Conservation (phyloP, 768 basidiomycete genomes). For the Sutorius australiensis region DNA sequence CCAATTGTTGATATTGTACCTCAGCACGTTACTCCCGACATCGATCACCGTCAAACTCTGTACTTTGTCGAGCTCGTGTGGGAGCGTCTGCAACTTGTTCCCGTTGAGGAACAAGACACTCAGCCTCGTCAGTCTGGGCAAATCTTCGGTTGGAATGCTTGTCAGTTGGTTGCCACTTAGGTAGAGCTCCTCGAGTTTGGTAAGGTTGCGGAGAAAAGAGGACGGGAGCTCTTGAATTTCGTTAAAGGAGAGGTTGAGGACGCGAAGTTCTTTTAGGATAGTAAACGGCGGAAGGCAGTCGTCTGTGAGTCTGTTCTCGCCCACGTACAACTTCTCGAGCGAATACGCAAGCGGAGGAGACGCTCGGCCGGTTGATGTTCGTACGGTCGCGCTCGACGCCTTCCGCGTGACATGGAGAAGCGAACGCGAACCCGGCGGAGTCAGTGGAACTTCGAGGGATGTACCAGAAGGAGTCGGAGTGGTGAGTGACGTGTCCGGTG, state of each 20-base stretch:
- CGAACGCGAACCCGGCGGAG: constrained; percentile 13
- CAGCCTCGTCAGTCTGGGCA: constrained; percentile 66
- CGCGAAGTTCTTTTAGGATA: constrained; percentile 68
- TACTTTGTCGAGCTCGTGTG: constrained; percentile 85
- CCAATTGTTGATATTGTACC: constrained; percentile 98
- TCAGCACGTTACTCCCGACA: constrained; percentile 88
- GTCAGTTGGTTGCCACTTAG: constrained; percentile 94
- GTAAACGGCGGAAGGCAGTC: constrained; percentile 73
- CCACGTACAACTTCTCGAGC: constrained; percentile 77
- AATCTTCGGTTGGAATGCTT: constrained; percentile 83
- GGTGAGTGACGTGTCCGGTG: constrained; percentile 39
- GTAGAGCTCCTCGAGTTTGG: constrained; percentile 79
- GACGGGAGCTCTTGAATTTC: constrained; percentile 85
- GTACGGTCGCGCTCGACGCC: constrained; percentile 34
- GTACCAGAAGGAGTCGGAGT: constrained; percentile 20
- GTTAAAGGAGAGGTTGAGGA: constrained; percentile 94
- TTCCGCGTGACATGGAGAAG: constrained; percentile 26
- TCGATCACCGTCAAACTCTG: constrained; percentile 77
- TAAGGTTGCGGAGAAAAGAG: constrained; percentile 68
- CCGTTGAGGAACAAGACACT: constrained; percentile 86
- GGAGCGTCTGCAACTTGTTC: constrained; percentile 88
- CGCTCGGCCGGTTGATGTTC: constrained; percentile 27
- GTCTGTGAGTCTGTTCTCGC: constrained; percentile 84
- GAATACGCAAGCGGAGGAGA: constrained; percentile 63
- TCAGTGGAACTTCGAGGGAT: constrained; percentile 19